These are phyloP conservation scores for Puccinia hordei DNA, from an alignment of 1,284 basidiomycete species.

Conservation along the genomic window DNA sequence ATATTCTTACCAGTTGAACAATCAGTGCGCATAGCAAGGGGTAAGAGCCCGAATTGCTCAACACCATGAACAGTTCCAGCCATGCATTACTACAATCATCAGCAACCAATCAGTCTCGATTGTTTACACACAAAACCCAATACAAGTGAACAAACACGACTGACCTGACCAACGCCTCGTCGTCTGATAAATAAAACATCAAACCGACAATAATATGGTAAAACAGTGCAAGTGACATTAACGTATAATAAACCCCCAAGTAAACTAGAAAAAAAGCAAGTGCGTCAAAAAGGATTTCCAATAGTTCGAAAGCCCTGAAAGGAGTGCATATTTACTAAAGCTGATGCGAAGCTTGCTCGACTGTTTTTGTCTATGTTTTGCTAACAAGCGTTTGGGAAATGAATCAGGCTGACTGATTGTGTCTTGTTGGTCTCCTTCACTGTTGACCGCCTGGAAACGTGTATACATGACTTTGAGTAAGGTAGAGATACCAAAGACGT, in stretches of 20 bases:
- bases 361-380: not conserved
- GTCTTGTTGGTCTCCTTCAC: not conserved
- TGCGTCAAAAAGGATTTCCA: not conserved
- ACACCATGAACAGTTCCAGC: not conserved
- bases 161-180: not conserved
- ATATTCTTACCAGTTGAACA: slow-evolving; percentile 9
- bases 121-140: not conserved
- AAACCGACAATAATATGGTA: slow-evolving; percentile 11
- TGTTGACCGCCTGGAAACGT: slow-evolving; percentile 18
- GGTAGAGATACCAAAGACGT: slow-evolving; percentile 23
- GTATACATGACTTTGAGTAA: slow-evolving; percentile 7
- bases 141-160: not conserved
- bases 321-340: not conserved
- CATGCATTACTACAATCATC: not conserved
- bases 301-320: not conserved
- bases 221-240: slow-evolving; percentile 10
- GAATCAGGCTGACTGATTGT: not conserved
- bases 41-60: slow-evolving; percentile 19
- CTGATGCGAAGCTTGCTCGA: not conserved
- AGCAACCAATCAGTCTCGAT: not conserved
- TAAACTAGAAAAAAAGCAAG: slow-evolving; percentile 5
- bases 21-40: not conserved
- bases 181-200: not conserved
- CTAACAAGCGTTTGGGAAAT: not conserved
- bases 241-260: slow-evolving; percentile 12